Conservation (phyloP, 495 filamentous ascomycete genomes). For the Cenococcum geophilum region DNA sequence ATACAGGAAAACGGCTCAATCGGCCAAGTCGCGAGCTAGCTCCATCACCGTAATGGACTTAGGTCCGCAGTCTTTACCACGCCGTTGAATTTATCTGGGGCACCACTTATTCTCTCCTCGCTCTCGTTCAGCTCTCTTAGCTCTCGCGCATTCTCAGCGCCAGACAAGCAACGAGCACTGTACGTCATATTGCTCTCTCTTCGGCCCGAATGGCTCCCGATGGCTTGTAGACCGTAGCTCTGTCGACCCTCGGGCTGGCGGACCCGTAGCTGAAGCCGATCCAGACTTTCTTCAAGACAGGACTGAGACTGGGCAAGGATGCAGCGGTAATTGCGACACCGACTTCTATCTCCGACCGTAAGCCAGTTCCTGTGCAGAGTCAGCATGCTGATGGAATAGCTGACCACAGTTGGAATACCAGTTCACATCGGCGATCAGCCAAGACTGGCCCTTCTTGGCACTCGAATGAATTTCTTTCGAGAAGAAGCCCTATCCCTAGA, state of each 20-base stretch:
- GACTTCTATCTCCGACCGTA: constrained; percentile 16
- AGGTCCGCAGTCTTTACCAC: not conserved
- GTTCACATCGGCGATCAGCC: constrained; percentile 7
- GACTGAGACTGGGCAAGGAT: constrained; percentile 11
- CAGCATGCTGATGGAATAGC: not conserved
- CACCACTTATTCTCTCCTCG: not conserved
- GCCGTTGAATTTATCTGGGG: not conserved
- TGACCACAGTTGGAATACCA: constrained; percentile 2
- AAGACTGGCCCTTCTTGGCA: constrained; percentile 7
- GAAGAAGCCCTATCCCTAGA: no score
- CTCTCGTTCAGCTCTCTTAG: not conserved
- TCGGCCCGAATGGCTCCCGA: not conserved
- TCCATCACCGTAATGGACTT: not conserved
- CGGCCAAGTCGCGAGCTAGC: not conserved
- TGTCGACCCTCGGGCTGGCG: no score
- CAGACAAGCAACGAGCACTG: not conserved
- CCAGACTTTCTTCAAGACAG: constrained; percentile 9
- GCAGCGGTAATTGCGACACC: constrained; percentile 13
- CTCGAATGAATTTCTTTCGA: not conserved
- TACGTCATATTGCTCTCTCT: not conserved
- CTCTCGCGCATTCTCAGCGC: not conserved
- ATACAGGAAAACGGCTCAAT: not conserved
- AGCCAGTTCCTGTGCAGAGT: constrained; percentile 10
- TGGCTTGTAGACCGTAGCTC: not conserved
- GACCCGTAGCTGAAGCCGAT: constrained; percentile 1